Evolutionary conservation across 176 grass and related monocot genomes (phyloP), one percentile per base, ranked within the genome.

Genomic region (Thinopyrum elongatum): DNA sequence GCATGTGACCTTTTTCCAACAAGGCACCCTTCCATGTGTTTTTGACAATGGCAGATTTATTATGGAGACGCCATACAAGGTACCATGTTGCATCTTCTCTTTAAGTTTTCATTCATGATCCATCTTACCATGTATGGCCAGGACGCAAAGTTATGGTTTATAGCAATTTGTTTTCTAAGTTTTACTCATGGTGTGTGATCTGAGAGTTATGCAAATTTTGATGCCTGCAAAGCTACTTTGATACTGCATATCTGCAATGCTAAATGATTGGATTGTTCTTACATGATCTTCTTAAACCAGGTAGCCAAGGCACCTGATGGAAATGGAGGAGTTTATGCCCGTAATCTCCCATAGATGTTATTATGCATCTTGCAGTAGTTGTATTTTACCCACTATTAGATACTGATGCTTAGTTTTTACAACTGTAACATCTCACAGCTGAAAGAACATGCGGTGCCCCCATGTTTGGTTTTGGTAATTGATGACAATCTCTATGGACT

Each of bases 241-340:
- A 49, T 81, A 19, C 8, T 68, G 58, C n/a, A 1, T 39, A 42
- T 85, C 64, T 84, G 16, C 49, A 63, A 77, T 77, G n/a, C 38
- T 61, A 70, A 87, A 41, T 70, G 51, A 14, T 80, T 49, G 47
- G 12, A 58, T 79, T 67, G 23, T 79, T 78, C 74, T 65, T 17
- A 9, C 38, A 70, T 80, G n/a, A 10, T 81, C 10, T 53, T 13
- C 65, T 64, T 23, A 64, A 82, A 87, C 58, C 76, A 99, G 97
- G 97, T 99, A 75, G 90, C 97, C 17, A 96, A 90, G 86, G 97
- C 97, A 87, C 97, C 97, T 93, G 97, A 99, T 85, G 97, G 97
- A 64, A 99, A 99, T 90, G 97, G 97, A 71, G 97, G 97, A 77
- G 81, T 99, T 67, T 99, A 99, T 88, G 87, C 94, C 31, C 92